Evolutionary conservation across 305 asterid species (phyloP).

Genomic region (Fraxinus floribunda): DNA sequence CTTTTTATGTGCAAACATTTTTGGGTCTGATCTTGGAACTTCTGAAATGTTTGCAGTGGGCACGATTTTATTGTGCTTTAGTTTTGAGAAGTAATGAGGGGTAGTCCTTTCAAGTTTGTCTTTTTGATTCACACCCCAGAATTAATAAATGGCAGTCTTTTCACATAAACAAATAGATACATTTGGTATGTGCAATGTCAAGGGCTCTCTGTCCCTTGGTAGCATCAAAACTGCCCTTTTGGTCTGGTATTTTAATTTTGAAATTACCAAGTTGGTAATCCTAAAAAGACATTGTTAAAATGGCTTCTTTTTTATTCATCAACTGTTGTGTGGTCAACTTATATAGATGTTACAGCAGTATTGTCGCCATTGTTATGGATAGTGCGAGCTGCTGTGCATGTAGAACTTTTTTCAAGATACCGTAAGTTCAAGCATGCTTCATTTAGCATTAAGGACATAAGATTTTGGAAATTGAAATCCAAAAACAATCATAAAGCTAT

Average conservation of each 20-base stretch:
- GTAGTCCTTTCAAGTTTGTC: not conserved
- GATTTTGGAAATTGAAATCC: not conserved
- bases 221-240: not conserved
- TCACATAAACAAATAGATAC: not conserved
- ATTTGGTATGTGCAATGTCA: not conserved
- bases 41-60: not conserved
- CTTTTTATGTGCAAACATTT: not conserved
- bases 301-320: not conserved
- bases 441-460: not conserved
- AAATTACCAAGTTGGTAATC: not conserved
- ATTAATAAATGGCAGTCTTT: not conserved
- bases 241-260: not conserved
- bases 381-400: not conserved
- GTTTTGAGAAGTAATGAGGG: not conserved
- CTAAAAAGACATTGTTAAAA: not conserved
- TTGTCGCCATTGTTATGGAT: not conserved
- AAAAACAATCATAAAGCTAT: not conserved
- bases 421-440: not conserved
- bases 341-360: not conserved
- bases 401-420: not conserved
- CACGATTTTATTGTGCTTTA: not conserved
- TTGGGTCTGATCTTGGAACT: not conserved
- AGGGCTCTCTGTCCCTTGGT: not conserved
- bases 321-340: not conserved
- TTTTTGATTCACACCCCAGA: not conserved